Evolutionary conservation across 2,329 filamentous ascomycete species (phyloP).

Genomic region (Hypoxylon rubiginosum): DNA sequence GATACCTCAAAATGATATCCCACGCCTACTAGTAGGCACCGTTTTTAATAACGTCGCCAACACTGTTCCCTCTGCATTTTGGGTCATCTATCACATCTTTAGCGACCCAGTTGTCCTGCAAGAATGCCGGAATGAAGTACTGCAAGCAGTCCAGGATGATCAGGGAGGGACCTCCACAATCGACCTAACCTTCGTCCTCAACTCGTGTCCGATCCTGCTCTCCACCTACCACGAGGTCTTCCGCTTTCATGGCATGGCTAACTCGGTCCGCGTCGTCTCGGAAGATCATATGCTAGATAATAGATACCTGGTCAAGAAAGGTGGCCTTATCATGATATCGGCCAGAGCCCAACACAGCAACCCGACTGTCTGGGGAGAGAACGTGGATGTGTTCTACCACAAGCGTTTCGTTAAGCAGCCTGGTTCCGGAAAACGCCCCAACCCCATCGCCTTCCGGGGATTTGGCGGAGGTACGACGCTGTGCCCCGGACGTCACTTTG

Average conservation of each 20-base stretch:
- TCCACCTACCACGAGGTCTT: background rate
- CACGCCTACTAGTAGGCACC: too few species aligned
- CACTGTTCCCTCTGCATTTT: background rate
- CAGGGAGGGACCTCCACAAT: background rate
- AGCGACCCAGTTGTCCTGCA: background rate
- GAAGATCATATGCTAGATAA: background rate
- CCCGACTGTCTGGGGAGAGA: slow-evolving; percentile 33
- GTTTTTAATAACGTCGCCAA: background rate
- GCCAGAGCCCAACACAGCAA: slow-evolving; percentile 19
- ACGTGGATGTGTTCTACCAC: slow-evolving; percentile 31
- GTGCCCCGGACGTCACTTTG: slow-evolving; percentile 40
- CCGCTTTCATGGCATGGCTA: background rate
- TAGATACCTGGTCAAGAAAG: background rate
- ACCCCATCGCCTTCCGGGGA: slow-evolving; percentile 32
- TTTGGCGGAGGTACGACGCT: slow-evolving; percentile 35
- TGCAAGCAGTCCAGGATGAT: background rate
- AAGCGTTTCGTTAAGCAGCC: slow-evolving; percentile 32
- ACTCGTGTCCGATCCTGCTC: background rate
- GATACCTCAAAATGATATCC: too few species aligned
- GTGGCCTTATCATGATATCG: background rate
- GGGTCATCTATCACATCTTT: background rate
- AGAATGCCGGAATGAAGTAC: background rate
- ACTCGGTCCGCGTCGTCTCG: background rate
- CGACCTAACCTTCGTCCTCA: background rate
- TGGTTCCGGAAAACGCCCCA: background rate